Evolutionary conservation across 1,284 basidiomycete genomes (phyloP).

Genomic region (Cutaneotrichosporon dermatis): DNA sequence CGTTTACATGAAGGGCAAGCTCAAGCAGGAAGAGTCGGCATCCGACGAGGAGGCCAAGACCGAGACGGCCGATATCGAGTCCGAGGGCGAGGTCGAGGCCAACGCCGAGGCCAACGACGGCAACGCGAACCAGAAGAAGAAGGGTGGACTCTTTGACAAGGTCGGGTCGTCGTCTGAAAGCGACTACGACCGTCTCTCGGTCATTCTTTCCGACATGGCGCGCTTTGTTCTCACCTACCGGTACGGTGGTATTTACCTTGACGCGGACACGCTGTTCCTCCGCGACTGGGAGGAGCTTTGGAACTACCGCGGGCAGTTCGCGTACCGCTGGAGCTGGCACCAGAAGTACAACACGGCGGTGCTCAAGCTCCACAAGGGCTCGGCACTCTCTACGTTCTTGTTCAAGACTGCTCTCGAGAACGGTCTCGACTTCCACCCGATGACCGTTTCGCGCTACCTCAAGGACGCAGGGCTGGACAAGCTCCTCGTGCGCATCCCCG

Average conservation of each 20-base stretch:
- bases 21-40: background rate
- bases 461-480: constrained; percentile 70
- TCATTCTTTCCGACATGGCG: constrained; percentile 81
- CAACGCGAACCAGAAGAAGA: constrained; percentile 31
- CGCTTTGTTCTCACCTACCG: constrained; percentile 79
- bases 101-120: constrained; percentile 13
- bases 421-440: constrained; percentile 78
- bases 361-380: constrained; percentile 72
- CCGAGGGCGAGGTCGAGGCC: background rate
- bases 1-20: constrained; percentile 49
- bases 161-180: constrained; percentile 69
- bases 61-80: constrained; percentile 1
- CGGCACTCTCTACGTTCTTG: constrained; percentile 73
- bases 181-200: constrained; percentile 72
- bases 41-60: constrained; percentile 31
- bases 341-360: constrained; percentile 83
- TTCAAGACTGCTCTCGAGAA: constrained; percentile 82
- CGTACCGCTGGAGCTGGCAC: constrained; percentile 76
- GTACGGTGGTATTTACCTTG: constrained; percentile 79
- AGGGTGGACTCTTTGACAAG: constrained; percentile 64
- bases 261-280: constrained; percentile 78
- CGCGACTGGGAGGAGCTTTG: constrained; percentile 90
- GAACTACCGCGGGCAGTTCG: constrained; percentile 81
- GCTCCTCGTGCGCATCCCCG: constrained; percentile 69
- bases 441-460: constrained; percentile 73